phyloP scores from a whole-genome alignment of 768 basidiomycete species.

The Lepiota brunneoincarnata region DNA sequence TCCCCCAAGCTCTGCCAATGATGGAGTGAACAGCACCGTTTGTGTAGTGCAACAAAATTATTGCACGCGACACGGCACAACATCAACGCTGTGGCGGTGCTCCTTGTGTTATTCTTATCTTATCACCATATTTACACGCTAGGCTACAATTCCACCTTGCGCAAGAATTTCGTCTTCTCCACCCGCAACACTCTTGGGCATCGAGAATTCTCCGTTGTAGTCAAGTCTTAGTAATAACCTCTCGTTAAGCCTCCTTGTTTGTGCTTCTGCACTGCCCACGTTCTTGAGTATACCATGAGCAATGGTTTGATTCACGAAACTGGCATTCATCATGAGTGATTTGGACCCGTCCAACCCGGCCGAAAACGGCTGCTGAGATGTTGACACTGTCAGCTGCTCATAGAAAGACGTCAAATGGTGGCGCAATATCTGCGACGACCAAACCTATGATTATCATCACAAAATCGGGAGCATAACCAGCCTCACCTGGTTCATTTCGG shows the following conservation, averaged over 20 bases:
- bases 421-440: conserved; percentile 56
- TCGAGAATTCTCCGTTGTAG: conserved; percentile 78
- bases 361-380: conserved; percentile 70
- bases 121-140: conserved; percentile 11
- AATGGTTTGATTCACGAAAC: conserved; percentile 50
- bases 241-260: conserved; percentile 79
- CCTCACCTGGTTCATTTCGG: conserved; percentile 75
- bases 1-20: too few species aligned
- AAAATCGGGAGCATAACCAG: neutral
- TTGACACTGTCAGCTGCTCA: conserved; percentile 72
- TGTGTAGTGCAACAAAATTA: too few species aligned
- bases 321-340: conserved; percentile 61
- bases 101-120: conserved; percentile 6
- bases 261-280: conserved; percentile 29
- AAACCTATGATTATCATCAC: neutral
- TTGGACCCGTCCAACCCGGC: conserved; percentile 67
- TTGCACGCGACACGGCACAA: too few species aligned
- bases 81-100: conserved; percentile 4
- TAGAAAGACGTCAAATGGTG: conserved; percentile 73
- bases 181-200: conserved; percentile 28
- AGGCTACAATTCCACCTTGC: conserved; percentile 33
- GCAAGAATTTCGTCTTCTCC: conserved; percentile 38
- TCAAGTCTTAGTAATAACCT: conserved; percentile 79
- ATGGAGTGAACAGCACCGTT: too few species aligned
- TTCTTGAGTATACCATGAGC: conserved; percentile 56